phyloP scores from a whole-genome alignment of 1,284 basidiomycete genomes.

The Porogramme epimiltina region DNA sequence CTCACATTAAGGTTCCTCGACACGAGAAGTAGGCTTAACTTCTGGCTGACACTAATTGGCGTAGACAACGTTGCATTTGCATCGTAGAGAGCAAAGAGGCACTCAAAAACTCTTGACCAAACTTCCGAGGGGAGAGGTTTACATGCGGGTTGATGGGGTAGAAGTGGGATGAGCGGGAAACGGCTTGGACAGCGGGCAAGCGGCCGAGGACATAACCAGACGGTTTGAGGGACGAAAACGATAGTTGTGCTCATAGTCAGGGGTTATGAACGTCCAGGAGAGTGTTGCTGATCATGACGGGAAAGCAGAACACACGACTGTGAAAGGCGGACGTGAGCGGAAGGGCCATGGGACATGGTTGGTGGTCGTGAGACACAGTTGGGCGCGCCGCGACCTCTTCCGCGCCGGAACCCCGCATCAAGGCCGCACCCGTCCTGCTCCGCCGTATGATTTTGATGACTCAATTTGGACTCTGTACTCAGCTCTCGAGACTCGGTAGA shows the following conservation, averaged over 20 bases:
- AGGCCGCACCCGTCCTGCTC: not conserved
- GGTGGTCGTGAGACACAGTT: slow-evolving; percentile 2
- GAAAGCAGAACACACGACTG: not conserved
- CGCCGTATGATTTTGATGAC: not conserved
- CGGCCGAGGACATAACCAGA: slow-evolving; percentile 42
- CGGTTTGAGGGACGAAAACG: slow-evolving; percentile 1
- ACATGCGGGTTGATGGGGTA: slow-evolving; percentile 51
- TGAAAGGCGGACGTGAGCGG: not conserved
- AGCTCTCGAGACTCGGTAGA: too few relatives aligned
- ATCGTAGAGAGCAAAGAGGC: slow-evolving; percentile 42
- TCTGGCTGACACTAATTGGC: slow-evolving; percentile 18
- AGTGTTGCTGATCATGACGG: not conserved
- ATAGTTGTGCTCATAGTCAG: slow-evolving; percentile 6
- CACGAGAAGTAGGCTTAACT: slow-evolving; percentile 49
- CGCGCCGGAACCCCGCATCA: not conserved
- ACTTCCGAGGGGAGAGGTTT: slow-evolving; percentile 69
- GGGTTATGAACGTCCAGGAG: not conserved
- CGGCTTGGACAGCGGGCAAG: slow-evolving; percentile 49
- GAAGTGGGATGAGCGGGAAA: slow-evolving; percentile 67
- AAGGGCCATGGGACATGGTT: not conserved
- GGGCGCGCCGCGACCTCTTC: not conserved
- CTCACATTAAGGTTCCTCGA: slow-evolving; percentile 76
- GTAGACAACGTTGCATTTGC: slow-evolving; percentile 3
- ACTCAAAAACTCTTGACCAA: slow-evolving; percentile 64
- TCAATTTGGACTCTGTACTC: too few relatives aligned